Conservation (phyloP, 495 filamentous ascomycete genomes). For the Annulohypoxylon bovei region DNA sequence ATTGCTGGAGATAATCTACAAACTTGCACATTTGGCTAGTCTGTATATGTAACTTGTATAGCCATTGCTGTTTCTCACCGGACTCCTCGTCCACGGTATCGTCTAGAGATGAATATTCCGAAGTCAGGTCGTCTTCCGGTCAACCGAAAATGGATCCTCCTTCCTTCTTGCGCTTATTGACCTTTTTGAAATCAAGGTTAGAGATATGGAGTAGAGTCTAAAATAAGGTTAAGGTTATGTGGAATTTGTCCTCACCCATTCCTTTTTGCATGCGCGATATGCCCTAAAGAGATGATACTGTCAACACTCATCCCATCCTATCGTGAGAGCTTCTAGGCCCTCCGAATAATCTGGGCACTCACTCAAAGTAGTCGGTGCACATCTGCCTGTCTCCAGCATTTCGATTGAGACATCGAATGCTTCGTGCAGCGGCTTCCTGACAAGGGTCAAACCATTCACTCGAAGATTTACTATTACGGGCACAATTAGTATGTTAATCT, state of each 20-base stretch:
- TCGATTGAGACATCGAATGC: conserved; percentile 84
- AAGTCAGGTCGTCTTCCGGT: not conserved
- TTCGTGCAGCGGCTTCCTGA: conserved; percentile 88
- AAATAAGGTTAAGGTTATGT: not conserved
- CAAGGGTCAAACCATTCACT: conserved; percentile 95
- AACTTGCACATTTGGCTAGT: not conserved
- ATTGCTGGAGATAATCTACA: not conserved
- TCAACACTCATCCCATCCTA: conserved; percentile 31
- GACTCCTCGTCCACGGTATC: not conserved
- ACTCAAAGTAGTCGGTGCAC: conserved; percentile 96
- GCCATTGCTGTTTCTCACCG: no score
- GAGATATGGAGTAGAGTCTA: conserved; percentile 4
- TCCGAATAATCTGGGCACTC: conserved; percentile 41
- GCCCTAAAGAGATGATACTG: conserved; percentile 63
- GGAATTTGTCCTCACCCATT: conserved; percentile 73
- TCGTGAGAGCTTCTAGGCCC: not conserved
- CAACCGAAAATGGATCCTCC: conserved; percentile 46
- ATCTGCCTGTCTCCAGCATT: conserved; percentile 86
- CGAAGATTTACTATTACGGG: conserved; percentile 71
- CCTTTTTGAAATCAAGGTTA: conserved; percentile 46
- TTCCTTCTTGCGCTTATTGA: conserved; percentile 61
- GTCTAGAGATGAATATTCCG: not conserved
- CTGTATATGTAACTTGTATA: not conserved
- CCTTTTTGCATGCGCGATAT: conserved; percentile 93
- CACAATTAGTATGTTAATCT: not conserved